Base-by-base conservation (phyloP, 129 eudicot species). In the Flaveria trinervia region DNA sequence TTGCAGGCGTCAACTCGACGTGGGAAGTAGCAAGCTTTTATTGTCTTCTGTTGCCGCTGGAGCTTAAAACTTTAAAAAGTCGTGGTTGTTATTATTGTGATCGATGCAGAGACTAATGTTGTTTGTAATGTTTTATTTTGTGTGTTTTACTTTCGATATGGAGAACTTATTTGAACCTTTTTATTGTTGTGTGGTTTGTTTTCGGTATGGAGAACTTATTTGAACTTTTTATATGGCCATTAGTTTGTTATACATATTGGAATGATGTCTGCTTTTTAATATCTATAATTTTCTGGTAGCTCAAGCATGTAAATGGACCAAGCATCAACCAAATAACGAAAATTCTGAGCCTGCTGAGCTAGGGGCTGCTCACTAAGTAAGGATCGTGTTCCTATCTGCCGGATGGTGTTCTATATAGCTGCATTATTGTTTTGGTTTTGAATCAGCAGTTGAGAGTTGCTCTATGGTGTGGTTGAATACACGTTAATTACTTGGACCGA, bases 151-250 rank as follows among this genome's bases (percentile, higher is more conserved):
- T 12, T 44, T 23, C 3, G 25, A 23, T 15, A 60, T 25, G 18
- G 36, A 44, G 52, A 44, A 70, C 75, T 71, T 56, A 20, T 56
- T 56, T 51, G 76, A 36, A 52, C 65, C 1, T 71, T 33, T 56
- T 2, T 28, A 28, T 36, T 36, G 41, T 36, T 36, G 41, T 36
- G 41, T 36, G 41, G 5, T 36, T 36, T 36, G 5, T 36, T 36
- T 36, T 36, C 41, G 0, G 41, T 36, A 36, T 36, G 41, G 41
- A 36, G 41, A 36, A 36, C 41, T 36, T 36, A 36, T 36, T 36
- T 36, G 41, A 36, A 36, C 41, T 36, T 5, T 36, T 36, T 36
- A 36, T 36, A 36, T 36, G 7, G 7, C 7, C 41, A 36, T 36
- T 36, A 36, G 7, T 36, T 36, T 36, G 7, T 36, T 36, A 36